phyloP scores from a whole-genome alignment of 805 yeast genomes.

The Suhomyces sp. region DNA sequence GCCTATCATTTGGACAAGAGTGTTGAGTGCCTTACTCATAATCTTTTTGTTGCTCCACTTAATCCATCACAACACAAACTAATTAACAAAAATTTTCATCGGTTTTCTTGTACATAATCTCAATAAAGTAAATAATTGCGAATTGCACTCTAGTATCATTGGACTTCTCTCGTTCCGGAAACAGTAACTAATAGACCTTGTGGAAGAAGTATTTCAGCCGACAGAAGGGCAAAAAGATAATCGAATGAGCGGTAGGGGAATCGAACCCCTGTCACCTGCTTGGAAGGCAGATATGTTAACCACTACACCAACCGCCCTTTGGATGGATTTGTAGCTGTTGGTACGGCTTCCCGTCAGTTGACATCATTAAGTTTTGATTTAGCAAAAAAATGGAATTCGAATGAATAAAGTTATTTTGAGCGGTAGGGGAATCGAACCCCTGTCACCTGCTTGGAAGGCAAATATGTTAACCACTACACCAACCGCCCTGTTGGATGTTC shows the following conservation, averaged over 20 bases:
- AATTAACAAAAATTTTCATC: no score
- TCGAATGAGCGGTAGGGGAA: conserved; percentile 76
- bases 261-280: conserved; percentile 92
- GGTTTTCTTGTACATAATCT: no score
- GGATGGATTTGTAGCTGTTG: background rate
- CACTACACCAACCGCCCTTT: conserved; percentile 86
- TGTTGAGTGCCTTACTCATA: no score
- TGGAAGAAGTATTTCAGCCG: no score
- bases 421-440: conserved; percentile 94
- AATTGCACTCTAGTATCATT: no score
- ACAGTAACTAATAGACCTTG: no score
- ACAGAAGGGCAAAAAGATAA: no score
- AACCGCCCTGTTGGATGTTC: conserved; percentile 55
- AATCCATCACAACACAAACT: no score
- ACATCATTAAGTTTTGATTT: background rate
- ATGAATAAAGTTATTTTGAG: conserved; percentile 49
- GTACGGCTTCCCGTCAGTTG: background rate
- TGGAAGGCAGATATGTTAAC: conserved; percentile 89
- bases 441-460: conserved; percentile 94
- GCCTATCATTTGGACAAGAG: no score
- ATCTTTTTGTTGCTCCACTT: no score
- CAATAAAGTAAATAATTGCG: no score
- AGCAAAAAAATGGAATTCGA: conserved; percentile 1
- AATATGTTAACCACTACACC: conserved; percentile 91
- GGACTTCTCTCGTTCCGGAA: no score